A percentile compares a stretch with the other conserved stretches of the same genome.
Evolutionary conservation across 2,329 filamentous ascomycete genomes (phyloP).

Genomic region (Aspergillus udagawae): DNA sequence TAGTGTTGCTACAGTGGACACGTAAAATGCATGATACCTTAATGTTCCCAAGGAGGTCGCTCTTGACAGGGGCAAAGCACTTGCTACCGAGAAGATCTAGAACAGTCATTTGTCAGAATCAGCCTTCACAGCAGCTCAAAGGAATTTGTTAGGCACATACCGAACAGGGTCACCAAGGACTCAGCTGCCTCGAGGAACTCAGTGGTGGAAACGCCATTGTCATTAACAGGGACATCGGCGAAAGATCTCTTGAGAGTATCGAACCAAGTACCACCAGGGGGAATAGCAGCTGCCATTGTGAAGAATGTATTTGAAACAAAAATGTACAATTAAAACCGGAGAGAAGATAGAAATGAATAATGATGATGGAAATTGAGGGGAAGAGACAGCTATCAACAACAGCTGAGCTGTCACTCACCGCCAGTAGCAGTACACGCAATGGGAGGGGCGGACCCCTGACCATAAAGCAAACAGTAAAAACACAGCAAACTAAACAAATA

Average conservation of each 20-base stretch:
- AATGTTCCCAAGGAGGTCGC: conserved; percentile 85
- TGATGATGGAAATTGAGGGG: background rate
- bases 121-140: background rate
- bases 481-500: conserved; percentile 25
- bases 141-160: conserved; percentile 43
- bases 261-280: conserved; percentile 74
- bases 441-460: conserved; percentile 12
- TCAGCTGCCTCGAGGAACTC: conserved; percentile 91
- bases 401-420: conserved; percentile 25
- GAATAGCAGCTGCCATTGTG: conserved; percentile 42
- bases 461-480: conserved; percentile 18
- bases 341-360: conserved; percentile 6
- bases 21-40: conserved; percentile 54
- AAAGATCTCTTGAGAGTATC: conserved; percentile 82
- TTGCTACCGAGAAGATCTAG: conserved; percentile 60
- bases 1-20: conserved; percentile 5
- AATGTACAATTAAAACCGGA: background rate
- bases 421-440: conserved; percentile 26
- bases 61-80: conserved; percentile 88
- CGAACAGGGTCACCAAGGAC: conserved; percentile 80
- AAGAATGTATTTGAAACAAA: conserved; percentile 1
- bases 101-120: conserved; percentile 1
- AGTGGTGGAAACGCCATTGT: conserved; percentile 73
- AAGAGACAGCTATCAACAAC: conserved; percentile 12
- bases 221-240: conserved; percentile 73